Base-by-base conservation (phyloP, 228 moss, liverwort and hornwort genomes). In the Sphagnum fallax region DNA sequence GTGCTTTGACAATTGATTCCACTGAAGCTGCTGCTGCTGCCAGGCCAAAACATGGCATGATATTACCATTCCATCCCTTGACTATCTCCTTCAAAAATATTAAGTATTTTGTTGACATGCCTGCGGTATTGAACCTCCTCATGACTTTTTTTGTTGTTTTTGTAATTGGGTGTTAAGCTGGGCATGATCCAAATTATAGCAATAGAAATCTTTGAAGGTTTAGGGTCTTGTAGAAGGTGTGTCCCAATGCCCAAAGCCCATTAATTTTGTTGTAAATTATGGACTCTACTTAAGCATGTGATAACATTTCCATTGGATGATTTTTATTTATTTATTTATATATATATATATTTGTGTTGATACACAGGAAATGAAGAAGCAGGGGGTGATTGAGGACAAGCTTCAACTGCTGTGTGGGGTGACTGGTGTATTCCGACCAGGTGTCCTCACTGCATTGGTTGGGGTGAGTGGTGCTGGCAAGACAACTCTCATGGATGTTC, bases 381-480 rank as follows among this genome's bases (percentile, higher is more conserved):
- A 89, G 59, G 94, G 89, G 32, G 82, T 75, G 65, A n/a, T 67
- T 5, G 89, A 86, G 50, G 82, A 91, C 59, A 76, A 77, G 49
- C 84, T 94, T 6, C 84, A 94, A 73, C 86, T 94, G 8, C 69
- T 94, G 14, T 77, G 81, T 16, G 81, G 79, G n/a, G 86, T 94
- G 52, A 94, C 94, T 7, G 94, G 94, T 4, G 88, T 91, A 4
- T 94, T 94, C 76, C 83, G 91, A 16, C 94, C 94, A 1, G 89
- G 91, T 0, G 84, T 91, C 52, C 76, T 94, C 60, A 94, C 94
- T 8, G 94, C 94, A 12, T 63, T 94, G 5, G 89, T 94, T 5
- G 94, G 94, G 7, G 89, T 91, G 4, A 88, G 91, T 18, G 94
- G 94, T 1, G 94, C 94, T 0, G 94, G 95, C 4, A 95, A 95